Base-by-base conservation (phyloP, 2,329 filamentous ascomycete genomes). In the Cercospora zeina region DNA sequence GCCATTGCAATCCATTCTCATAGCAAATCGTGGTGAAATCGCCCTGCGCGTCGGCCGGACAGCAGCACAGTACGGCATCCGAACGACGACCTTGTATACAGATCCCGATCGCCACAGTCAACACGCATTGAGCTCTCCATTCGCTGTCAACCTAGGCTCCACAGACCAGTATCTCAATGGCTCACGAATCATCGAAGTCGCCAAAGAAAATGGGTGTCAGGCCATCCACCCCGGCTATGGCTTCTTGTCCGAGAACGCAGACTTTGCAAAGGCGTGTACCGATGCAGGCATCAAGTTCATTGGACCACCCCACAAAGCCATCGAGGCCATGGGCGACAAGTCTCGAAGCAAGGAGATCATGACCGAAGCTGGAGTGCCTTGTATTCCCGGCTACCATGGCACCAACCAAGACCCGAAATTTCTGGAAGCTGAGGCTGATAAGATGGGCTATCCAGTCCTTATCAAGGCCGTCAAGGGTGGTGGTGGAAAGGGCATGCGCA, bases 1-100 rank as follows among this genome's bases (percentile, higher is more conserved):
- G 50, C 73, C 73, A 54, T 63, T 76, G 33, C 68, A 71, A 37
- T 96, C 92, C 8, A 89, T 97, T 45, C 83, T 99, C 24, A 97
- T 99, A 74, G 95, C 95, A 58, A 99, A 99, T 76, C 88, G 95
- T 70, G 95, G 95, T 70, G 95, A 99, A 78, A 99, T 99, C 70
- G 95, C 95, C 54, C 83, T 99, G 74, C 90, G 95, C 69, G 95
- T 99, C 68, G 89, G 93, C 68, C 86, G 88, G 68, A 99, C 95
- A 21, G 95, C 95, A 34, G 83, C 90, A 55, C 86, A 89, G 66
- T 89, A 96, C 73, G 93, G 95, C 62, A 96, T 99, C 73, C 87
- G 88, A 65, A 96, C 93, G 16, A 97, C 93, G 0, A 97, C 93
- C 0, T 84, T 99, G 62, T 99, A 96, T 78, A 99, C 95, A 7